Evolutionary conservation across 106 monocot species (phyloP), one percentile per base, ranked within the genome.

Genomic region (Platanthera zijinensis): DNA sequence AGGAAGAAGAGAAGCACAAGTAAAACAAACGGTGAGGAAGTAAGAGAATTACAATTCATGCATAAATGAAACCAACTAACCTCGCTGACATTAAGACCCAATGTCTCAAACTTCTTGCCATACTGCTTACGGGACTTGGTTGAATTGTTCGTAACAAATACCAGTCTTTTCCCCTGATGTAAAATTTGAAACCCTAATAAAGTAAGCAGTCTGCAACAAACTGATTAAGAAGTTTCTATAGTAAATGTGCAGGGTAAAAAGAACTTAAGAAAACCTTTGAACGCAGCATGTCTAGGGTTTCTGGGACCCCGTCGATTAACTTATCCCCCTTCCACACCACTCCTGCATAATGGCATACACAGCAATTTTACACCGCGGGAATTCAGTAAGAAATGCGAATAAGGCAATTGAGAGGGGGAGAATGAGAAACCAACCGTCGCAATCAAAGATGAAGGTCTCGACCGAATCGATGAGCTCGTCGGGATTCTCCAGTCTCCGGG

Each of bases 291-390:
- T 97, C 89, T 5, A 97, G 86, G 7, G 93, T 97, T 63, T 94
- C 87, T 4, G 93, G 89, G 10, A 94, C 93, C 12, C 93, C 97
- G 57, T 84, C 89, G 72, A 97, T 97, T 81, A 94, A 81, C 25
- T 84, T 94, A 72, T 97, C 93, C 7, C 97, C 97, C 78, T 97
- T 97, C 97, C 97, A 97, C 57, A 97, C 91, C 71, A 94, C 97
- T 72, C 97, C 93, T 97, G 82, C 78, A 83, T 57, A 28, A 32
- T 12, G 1, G 48, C 57, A 48, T 9, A 74, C 7, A 67, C 12
- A 39, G 21, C 8, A 6, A 13, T 5, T 28, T 39, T 28, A 22
- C 5, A 19, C 52, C 73, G 10, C 50, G 8, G n/a, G 50, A n/a
- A 72, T 32, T 72, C 71, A 25, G 12, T 13, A 5, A 12, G 32